phyloP scores from a whole-genome alignment of 768 basidiomycete species.

The Termitomyces sp. region DNA sequence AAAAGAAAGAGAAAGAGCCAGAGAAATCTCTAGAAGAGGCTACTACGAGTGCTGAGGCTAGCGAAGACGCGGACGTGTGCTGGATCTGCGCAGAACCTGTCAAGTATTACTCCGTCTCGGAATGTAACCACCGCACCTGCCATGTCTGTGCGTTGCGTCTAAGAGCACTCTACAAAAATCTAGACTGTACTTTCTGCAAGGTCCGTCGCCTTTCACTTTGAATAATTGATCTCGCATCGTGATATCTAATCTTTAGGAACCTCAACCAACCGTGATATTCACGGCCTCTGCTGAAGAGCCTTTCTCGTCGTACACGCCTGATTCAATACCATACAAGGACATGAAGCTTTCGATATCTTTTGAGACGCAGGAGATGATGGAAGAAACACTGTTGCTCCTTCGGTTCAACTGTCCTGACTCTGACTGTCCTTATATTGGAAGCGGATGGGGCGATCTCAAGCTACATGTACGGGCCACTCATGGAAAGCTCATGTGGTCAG shows the following conservation, averaged over 20 bases:
- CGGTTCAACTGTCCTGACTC: conserved; percentile 92
- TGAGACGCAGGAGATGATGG: conserved; percentile 92
- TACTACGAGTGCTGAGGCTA: conserved; percentile 25
- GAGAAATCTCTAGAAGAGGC: background rate
- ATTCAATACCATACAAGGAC: conserved; percentile 62
- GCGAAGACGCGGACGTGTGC: conserved; percentile 50
- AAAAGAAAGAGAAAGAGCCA: background rate
- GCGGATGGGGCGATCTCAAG: conserved; percentile 89
- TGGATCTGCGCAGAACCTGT: conserved; percentile 96
- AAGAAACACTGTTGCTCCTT: conserved; percentile 85
- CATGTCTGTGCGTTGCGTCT: conserved; percentile 89
- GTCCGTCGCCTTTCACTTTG: conserved; percentile 33
- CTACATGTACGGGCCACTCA: conserved; percentile 78
- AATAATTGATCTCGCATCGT: background rate
- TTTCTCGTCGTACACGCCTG: conserved; percentile 57
- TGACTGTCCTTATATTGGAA: conserved; percentile 78
- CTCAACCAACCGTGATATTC: conserved; percentile 73
- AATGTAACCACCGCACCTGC: conserved; percentile 94
- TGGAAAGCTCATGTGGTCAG: conserved; percentile 78
- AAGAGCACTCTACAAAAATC: conserved; percentile 90
- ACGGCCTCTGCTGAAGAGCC: conserved; percentile 59
- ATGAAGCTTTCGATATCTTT: conserved; percentile 75
- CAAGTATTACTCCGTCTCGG: conserved; percentile 83
- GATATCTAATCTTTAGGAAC: conserved; percentile 43
- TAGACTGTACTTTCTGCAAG: conserved; percentile 96